phyloP scores from a whole-genome alignment of 371 early-diverging fungal species.

The Blakeslea trispora region DNA sequence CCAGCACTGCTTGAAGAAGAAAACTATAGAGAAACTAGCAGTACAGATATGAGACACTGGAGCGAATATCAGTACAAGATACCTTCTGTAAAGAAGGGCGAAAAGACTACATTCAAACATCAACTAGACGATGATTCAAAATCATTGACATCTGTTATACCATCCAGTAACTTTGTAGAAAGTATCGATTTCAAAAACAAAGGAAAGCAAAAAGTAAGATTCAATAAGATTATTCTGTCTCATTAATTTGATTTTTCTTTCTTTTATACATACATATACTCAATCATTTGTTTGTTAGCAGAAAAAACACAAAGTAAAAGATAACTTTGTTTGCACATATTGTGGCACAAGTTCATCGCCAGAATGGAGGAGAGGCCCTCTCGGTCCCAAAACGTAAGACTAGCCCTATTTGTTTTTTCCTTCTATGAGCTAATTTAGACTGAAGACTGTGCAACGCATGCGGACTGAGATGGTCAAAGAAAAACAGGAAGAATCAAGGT shows the following conservation, averaged over 20 bases:
- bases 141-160: too few species aligned
- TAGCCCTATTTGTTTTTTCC: background rate
- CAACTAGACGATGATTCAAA: too few species aligned
- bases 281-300: background rate
- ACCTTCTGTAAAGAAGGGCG: too few species aligned
- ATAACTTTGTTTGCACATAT: slow-evolving; percentile 43
- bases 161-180: too few species aligned
- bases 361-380: slow-evolving; percentile 80
- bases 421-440: background rate
- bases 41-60: too few species aligned
- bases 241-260: background rate
- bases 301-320: slow-evolving; percentile 12
- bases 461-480: slow-evolving; percentile 45
- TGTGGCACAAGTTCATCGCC: slow-evolving; percentile 78
- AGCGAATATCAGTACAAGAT: too few species aligned
- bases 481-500: slow-evolving; percentile 24
- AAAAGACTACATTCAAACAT: too few species aligned
- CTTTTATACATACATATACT: too few species aligned
- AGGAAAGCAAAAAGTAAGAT: slow-evolving; percentile 25
- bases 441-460: slow-evolving; percentile 50
- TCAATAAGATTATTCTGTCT: background rate
- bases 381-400: slow-evolving; percentile 62
- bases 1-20: too few species aligned
- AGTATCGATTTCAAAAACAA: slow-evolving; percentile 16
- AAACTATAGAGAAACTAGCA: too few species aligned